These are phyloP conservation scores for Chenopodium formosanum DNA, from an alignment of 148 eudicot species.

Conservation along the genomic window DNA sequence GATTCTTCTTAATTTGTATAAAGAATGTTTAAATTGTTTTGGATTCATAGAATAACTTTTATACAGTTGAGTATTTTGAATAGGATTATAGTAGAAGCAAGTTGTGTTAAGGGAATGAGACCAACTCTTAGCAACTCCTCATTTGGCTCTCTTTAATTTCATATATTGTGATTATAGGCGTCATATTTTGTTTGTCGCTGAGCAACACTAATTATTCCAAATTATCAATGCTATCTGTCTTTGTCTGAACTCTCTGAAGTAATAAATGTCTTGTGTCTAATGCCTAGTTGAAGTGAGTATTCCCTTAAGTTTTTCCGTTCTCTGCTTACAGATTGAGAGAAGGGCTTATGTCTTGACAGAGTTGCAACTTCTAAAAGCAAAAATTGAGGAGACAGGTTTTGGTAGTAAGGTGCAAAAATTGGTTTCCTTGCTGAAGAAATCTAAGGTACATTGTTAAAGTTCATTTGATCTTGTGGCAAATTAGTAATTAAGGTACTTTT, in stretches of 20 bases:
- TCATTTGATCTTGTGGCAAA: neutral
- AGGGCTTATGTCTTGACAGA: constrained; percentile 26
- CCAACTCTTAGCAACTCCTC: neutral
- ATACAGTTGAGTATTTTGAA: neutral
- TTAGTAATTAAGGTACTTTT: neutral
- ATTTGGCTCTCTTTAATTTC: neutral
- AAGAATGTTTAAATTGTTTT: neutral
- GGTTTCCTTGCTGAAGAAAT: constrained; percentile 29
- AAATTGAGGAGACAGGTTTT: constrained; percentile 26
- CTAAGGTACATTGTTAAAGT: constrained; percentile 19
- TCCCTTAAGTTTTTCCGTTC: constrained; percentile 8
- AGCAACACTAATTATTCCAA: neutral
- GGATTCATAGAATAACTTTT: neutral
- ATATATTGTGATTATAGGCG: neutral
- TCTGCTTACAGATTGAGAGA: constrained; percentile 28
- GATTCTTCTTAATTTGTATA: neutral
- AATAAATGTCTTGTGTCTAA: neutral
- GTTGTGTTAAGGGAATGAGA: neutral
- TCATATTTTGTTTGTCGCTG: neutral
- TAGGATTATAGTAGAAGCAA: neutral
- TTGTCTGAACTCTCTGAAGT: neutral
- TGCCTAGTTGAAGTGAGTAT: too few species aligned
- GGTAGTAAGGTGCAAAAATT: constrained; percentile 27
- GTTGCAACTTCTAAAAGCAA: constrained; percentile 31
- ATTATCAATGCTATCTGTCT: neutral